phyloP scores from a whole-genome alignment of 441 rosid genomes.

The Daphne laureola region DNA sequence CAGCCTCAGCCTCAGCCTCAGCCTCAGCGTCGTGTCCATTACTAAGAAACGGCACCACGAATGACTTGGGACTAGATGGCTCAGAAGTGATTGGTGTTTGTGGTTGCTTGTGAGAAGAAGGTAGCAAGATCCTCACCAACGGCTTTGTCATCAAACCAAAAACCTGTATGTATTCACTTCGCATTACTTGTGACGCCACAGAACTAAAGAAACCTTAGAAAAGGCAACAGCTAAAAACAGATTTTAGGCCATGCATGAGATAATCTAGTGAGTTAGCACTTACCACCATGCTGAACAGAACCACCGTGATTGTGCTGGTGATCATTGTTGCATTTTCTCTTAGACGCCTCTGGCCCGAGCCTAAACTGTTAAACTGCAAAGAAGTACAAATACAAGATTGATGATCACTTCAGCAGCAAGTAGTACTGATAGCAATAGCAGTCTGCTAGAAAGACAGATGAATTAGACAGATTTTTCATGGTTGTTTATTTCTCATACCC shows the following conservation, averaged over 20 bases:
- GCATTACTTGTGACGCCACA: too few relatives aligned
- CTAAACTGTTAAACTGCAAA: conserved; percentile 65
- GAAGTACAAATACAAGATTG: too few relatives aligned
- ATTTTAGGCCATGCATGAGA: too few relatives aligned
- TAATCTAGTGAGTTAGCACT: conserved; percentile 21
- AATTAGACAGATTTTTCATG: conserved; percentile 1
- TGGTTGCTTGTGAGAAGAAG: conserved; percentile 38
- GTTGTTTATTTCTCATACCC: conserved; percentile 29
- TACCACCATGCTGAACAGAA: conserved; percentile 93
- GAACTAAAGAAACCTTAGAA: too few relatives aligned
- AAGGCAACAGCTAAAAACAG: too few relatives aligned
- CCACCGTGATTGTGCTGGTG: conserved; percentile 90
- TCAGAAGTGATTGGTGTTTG: conserved; percentile 34
- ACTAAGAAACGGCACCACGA: conserved; percentile 42
- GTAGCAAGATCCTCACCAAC: conserved; percentile 63
- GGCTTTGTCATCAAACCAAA: conserved; percentile 87
- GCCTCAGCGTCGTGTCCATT: conserved; percentile 27
- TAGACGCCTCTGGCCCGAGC: conserved; percentile 43
- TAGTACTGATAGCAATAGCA: too few relatives aligned
- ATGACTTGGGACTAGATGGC: conserved; percentile 48
- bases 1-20: conserved; percentile 21
- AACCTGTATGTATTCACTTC: conserved; percentile 34
- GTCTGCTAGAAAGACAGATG: too few relatives aligned
- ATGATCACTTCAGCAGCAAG: too few relatives aligned
- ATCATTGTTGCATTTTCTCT: conserved; percentile 76